Base-by-base conservation (phyloP, 768 basidiomycete species). In the Lactarius deliciosus region DNA sequence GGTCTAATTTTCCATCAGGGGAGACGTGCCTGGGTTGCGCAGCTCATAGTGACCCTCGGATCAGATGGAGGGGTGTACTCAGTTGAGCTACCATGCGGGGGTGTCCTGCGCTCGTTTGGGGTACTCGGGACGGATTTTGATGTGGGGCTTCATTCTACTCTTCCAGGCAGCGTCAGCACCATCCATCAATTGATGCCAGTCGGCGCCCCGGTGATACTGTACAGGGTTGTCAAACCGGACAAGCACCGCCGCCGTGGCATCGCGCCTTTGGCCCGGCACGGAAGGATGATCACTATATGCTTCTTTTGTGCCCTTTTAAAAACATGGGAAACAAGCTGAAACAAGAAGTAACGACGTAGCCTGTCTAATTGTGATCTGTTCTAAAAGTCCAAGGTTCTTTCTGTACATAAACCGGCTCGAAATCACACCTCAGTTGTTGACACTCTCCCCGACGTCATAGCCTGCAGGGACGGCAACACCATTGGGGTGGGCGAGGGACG, bases 41-140 rank as follows among this genome's bases (percentile, higher is more conserved):
- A 41, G 41, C 41, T 41, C 13, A 13, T 13, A 28, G 50, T 50
- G n/a, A 25, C n/a, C 16, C 15, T 53, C 50, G 50, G 50, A 53
- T 53, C 50, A 53, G 50, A 53, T 53, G 50, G 50, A 13, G 25
- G 22, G 11, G 18, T 22, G 47, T 50, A 25, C 1, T 25, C 47
- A n/a, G 5, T 50, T 25, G 11, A 25, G 10, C 10, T 25, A 13
- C 47, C 47, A 50, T 50, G 47, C 47, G 50, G 50, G 50, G 50
- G 50, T 53, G 50, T 25, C 11, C 25, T n/a, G 8, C 15, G 11
- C 20, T 25, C 30, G 32, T 15, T 38, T 41, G 38, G 60, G 57
- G 41, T 15, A 53, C 50, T 53, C 47, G 50, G 50, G 9, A 15
- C 64, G 64, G 64, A 65, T 34, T 65, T 65, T 65, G 32, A 55